phyloP scores from a whole-genome alignment of 192 early-diverging fungal genomes.

The Spinellus fusiger region DNA sequence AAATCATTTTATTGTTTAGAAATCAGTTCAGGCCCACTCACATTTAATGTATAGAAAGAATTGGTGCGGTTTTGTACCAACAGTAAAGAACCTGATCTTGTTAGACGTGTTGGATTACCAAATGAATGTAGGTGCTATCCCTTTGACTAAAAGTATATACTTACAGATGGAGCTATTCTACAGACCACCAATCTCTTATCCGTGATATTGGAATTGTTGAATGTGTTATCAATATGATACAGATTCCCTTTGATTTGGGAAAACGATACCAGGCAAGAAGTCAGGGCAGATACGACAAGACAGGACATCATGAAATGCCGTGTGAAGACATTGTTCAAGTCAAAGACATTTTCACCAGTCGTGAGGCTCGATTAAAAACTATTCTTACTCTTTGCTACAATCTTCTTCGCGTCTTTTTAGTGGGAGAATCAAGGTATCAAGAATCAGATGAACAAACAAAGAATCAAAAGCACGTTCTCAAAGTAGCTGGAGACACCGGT shows the following conservation, averaged over 20 bases:
- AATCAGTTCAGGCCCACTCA: neutral
- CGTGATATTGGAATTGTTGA: conserved; percentile 20
- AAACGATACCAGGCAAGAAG: conserved; percentile 4
- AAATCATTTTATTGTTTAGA: no score
- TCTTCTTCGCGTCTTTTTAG: conserved; percentile 13
- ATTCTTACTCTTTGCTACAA: conserved; percentile 18
- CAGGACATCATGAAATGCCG: neutral
- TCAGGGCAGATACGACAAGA: neutral
- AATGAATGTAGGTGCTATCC: conserved; percentile 8
- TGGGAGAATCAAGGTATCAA: conserved; percentile 5
- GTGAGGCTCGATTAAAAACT: conserved; percentile 2
- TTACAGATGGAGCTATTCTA: neutral
- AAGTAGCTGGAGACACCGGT: conserved; percentile 7
- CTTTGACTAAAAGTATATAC: neutral
- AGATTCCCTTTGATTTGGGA: conserved; percentile 7
- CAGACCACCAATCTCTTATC: conserved; percentile 15
- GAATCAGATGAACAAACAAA: neutral
- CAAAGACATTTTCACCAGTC: neutral
- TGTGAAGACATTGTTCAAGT: neutral
- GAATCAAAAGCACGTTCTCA: conserved; percentile 10
- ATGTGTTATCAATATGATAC: conserved; percentile 16
- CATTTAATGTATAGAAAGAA: neutral
- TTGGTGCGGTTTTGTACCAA: conserved; percentile 16
- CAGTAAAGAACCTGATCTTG: conserved; percentile 8
- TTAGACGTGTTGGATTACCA: conserved; percentile 10